phyloP scores from a whole-genome alignment of 305 asterid species.

The Fraxinus greggii region DNA sequence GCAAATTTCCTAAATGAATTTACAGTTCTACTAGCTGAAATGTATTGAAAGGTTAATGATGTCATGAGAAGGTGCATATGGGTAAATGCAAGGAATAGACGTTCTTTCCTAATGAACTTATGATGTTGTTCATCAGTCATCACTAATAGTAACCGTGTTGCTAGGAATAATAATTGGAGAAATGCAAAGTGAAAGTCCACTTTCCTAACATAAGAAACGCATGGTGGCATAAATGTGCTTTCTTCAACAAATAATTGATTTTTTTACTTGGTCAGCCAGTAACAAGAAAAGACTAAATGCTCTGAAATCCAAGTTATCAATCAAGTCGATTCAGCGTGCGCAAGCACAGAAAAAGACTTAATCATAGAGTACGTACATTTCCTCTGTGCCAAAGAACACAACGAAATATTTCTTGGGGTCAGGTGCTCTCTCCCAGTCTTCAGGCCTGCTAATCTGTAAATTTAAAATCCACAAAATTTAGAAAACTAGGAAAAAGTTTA shows the following conservation, averaged over 20 bases:
- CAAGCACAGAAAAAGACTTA: slow-evolving; percentile 19
- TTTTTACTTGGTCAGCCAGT: not conserved
- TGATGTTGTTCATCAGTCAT: not conserved
- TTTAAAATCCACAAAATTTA: slow-evolving; percentile 16
- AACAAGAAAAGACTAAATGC: not conserved
- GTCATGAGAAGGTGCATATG: not conserved
- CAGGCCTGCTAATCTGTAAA: slow-evolving; percentile 74
- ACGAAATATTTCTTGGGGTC: slow-evolving; percentile 80
- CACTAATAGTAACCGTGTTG: not conserved
- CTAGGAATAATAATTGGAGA: not conserved
- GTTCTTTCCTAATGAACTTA: not conserved
- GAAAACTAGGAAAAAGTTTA: slow-evolving; percentile 25
- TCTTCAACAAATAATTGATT: not conserved
- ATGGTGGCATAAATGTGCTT: not conserved
- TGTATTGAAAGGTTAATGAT: not conserved
- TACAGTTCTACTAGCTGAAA: not conserved
- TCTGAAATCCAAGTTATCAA: not conserved
- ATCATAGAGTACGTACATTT: slow-evolving; percentile 58
- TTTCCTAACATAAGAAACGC: not conserved
- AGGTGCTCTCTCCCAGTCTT: slow-evolving; percentile 61
- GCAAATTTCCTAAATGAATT: not conserved
- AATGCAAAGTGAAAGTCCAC: not conserved
- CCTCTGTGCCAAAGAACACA: slow-evolving; percentile 76
- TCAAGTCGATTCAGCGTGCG: slow-evolving; percentile 15
- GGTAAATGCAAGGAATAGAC: not conserved